Evolutionary conservation across 495 filamentous ascomycete genomes (phyloP), one percentile per base, ranked within the genome.

Genomic region (Hyaloscypha finlandica): DNA sequence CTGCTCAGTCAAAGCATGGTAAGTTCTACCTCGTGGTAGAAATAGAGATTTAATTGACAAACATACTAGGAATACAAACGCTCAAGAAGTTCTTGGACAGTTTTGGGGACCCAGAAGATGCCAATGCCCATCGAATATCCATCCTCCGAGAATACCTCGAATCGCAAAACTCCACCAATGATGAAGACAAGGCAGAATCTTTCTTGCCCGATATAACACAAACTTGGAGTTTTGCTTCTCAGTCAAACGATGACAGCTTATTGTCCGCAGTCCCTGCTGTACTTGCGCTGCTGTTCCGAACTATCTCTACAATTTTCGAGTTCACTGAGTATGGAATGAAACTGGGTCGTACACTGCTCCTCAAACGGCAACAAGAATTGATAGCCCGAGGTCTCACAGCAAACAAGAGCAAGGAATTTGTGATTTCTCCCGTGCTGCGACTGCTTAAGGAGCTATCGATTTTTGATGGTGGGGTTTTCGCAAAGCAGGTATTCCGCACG

Each of bases 361-460:
- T 90, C 64, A 89, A 88, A 70, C 85, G 87, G 8, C 89, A 94
- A 62, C 79, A 90, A 56, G 86, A 89, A 65, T 80, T 94, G 12
- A 80, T 97, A 37, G 85, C 88, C 39, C 85, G 88, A 63, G 90
- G 89, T 55, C 74, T 96, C 61, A 88, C 87, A 2, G 87, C 90
- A 4, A 84, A 86, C 3, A 92, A 90, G 73, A 80, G 83, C 3
- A 96, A 94, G 71, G 90, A 94, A 42, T 90, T 90, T 78, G 79
- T 96, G 51, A 93, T 97, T 66, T 93, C 90, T 3, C 92, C 93
- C 0, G 91, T 88, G 52, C 76, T 97, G 54, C 85, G 92, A 65
- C 81, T 97, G 56, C 81, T 97, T 57, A 89, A 86, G 25, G 92
- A 97, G 77, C 81, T 91, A 5, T 84, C 89, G 16, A 85, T 81